Conservation (phyloP, 2,329 filamentous ascomycete genomes). For the Coniosporium tulheliwenetii region DNA sequence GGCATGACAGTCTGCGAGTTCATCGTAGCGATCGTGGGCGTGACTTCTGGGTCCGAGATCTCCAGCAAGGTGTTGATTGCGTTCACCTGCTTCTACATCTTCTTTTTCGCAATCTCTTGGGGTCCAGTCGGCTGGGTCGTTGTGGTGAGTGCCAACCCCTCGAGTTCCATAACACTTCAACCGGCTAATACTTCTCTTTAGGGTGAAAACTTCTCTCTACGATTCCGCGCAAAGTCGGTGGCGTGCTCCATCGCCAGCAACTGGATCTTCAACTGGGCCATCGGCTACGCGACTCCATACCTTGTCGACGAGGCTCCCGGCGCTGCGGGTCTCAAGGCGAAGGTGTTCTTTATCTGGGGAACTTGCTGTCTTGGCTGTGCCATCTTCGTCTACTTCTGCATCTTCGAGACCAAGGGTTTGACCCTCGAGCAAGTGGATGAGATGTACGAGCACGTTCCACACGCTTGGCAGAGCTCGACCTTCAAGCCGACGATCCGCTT, state of each 20-base stretch:
- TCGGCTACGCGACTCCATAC: background rate
- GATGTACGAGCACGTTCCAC: slow-evolving; percentile 5
- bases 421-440: slow-evolving; percentile 18
- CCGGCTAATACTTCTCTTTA: no score
- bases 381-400: slow-evolving; percentile 20
- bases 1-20: slow-evolving; percentile 81
- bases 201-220: slow-evolving; percentile 75
- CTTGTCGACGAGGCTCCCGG: no score
- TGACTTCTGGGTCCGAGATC: slow-evolving; percentile 26
- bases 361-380: slow-evolving; percentile 15
- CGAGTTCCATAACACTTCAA: no score
- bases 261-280: slow-evolving; percentile 73
- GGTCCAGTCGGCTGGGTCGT: slow-evolving; percentile 55
- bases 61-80: slow-evolving; percentile 47
- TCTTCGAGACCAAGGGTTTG: slow-evolving; percentile 23
- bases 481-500: no score
- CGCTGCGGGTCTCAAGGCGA: slow-evolving; percentile 4
- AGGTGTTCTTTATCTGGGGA: slow-evolving; percentile 32
- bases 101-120: slow-evolving; percentile 53
- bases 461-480: no score
- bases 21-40: slow-evolving; percentile 57
- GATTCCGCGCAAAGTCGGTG: slow-evolving; percentile 45
- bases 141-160: background rate
- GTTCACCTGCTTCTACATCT: slow-evolving; percentile 86
- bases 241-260: slow-evolving; percentile 44